Base-by-base conservation (phyloP, 2,329 filamentous ascomycete genomes). In the Chalaropsis thielavioides region DNA sequence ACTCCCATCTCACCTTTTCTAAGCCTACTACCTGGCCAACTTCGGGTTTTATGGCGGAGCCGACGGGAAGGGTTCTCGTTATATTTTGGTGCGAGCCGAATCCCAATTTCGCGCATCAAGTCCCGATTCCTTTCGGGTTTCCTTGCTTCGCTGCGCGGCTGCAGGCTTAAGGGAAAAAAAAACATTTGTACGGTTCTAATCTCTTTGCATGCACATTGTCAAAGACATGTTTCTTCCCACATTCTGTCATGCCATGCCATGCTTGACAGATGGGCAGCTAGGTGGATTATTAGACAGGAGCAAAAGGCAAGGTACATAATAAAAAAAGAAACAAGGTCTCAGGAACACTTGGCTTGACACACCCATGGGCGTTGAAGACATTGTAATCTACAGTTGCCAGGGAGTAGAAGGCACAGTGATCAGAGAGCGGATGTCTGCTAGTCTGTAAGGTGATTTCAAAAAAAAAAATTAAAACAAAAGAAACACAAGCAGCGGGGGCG, bases 301-400 rank as follows among this genome's bases (percentile, higher is more conserved):
- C 2, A 35, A 13, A 31, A 31, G 15, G 31, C 31, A 2, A 31
- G 31, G 6, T 31, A 31, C 31, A 31, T 6, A 31, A 2, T 6
- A 13, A n/a, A n/a, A 24, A 56, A 17, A 56, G 13, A 11, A 31
- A 35, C 54, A 58, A 38, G 51, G 1, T n/a, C 49, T 31, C 19
- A 17, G 49, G 19, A 31, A 54, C 10, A 54, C 5, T 58, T 58
- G 8, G 6, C 31, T 31, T 31, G 17, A 46, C 46, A 31, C 27
- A 35, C 10, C 51, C 54, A 58, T 58, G 27, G 13, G 24, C 10
- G n/a, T 58, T n/a, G 54, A 58, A 58, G 31, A 58, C 54, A 58
- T 27, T 38, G 31, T 58, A 38, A 58, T 58, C 27, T 58, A 22
- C 54, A 58, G 54, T 58, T 58, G 54, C 54, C 54, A 58, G 54